Conservation (phyloP, 345 rosid genomes). For the Boechera stricta region DNA sequence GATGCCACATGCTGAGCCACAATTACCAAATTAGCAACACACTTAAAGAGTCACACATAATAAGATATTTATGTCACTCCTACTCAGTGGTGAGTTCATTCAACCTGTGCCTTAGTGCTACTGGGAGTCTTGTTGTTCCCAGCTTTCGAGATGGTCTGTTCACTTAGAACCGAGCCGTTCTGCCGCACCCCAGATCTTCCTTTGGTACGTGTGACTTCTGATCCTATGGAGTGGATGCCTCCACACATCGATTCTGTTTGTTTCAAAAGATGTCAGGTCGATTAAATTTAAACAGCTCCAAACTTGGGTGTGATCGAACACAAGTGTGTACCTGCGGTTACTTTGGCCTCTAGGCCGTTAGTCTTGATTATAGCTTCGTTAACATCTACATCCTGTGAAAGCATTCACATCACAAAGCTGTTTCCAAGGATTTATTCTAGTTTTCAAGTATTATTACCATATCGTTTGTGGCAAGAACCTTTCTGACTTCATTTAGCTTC, state of each 20-base stretch:
- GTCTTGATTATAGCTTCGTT: constrained; percentile 44
- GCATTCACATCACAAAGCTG: constrained; percentile 18
- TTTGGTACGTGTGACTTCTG: constrained; percentile 90
- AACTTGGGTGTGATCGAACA: constrained; percentile 17
- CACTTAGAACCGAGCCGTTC: constrained; percentile 62
- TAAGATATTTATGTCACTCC: not conserved
- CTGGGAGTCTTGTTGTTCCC: constrained; percentile 57
- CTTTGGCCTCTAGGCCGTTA: constrained; percentile 33
- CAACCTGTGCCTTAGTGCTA: constrained; percentile 76
- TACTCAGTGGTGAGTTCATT: constrained; percentile 5
- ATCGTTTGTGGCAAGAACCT: constrained; percentile 52
- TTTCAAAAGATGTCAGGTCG: not conserved
- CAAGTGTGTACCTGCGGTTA: constrained; percentile 30
- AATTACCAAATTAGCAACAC: constrained; percentile 5
- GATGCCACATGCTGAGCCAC: constrained; percentile 75
- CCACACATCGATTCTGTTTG: constrained; percentile 80
- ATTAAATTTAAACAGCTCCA: not conserved
- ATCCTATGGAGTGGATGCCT: constrained; percentile 84
- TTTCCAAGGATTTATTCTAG: not conserved
- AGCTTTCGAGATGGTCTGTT: constrained; percentile 63
- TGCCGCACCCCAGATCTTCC: constrained; percentile 61
- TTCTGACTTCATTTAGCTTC: constrained; percentile 81
- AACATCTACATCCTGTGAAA: constrained; percentile 62
- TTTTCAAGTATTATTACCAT: constrained; percentile 53
- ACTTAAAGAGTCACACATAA: not conserved